Base-by-base conservation (phyloP, 768 basidiomycete species). In the Imleria badia region DNA sequence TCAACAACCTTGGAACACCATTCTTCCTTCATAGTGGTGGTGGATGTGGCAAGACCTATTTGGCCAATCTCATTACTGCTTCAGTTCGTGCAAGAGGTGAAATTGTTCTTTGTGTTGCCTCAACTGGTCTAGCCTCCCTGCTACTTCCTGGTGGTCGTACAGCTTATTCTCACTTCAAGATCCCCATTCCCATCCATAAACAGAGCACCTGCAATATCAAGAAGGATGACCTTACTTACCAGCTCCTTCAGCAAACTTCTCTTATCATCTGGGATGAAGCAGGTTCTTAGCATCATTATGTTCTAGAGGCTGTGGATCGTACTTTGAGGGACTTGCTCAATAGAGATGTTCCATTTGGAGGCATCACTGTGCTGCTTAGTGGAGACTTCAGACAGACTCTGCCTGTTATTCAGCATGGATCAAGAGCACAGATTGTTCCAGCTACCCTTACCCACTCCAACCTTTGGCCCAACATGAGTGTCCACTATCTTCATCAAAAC, bases 21-120 rank as follows among this genome's bases (percentile, higher is more conserved):
- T 78, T 77, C 56, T 80, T 79, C 45, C 51, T 81, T 8, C 64
- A 75, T 58, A 75, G 77, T 44, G 64, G 36, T 8, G 48, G 48
- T 39, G 36, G 48, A 14, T 48, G 36, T 48, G 29, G 48, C 29
- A n/a, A n/a, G n/a, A n/a, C n/a, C n/a, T n/a, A n/a, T n/a, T n/a
- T n/a, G n/a, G n/a, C n/a, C n/a, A n/a, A n/a, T n/a, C n/a, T n/a
- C n/a, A n/a, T n/a, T n/a, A n/a, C n/a, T n/a, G n/a, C n/a, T n/a
- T n/a, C n/a, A n/a, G n/a, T n/a, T n/a, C n/a, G n/a, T n/a, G n/a
- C n/a, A n/a, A n/a, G n/a, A n/a, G n/a, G n/a, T n/a, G n/a, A n/a
- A n/a, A n/a, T n/a, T n/a, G n/a, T n/a, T n/a, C n/a, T n/a, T n/a
- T n/a, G n/a, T n/a, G n/a, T n/a, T n/a, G n/a, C n/a, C n/a, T n/a